Conservation (phyloP, 2,329 filamentous ascomycete species). For the Rhynchosporium graminicola region DNA sequence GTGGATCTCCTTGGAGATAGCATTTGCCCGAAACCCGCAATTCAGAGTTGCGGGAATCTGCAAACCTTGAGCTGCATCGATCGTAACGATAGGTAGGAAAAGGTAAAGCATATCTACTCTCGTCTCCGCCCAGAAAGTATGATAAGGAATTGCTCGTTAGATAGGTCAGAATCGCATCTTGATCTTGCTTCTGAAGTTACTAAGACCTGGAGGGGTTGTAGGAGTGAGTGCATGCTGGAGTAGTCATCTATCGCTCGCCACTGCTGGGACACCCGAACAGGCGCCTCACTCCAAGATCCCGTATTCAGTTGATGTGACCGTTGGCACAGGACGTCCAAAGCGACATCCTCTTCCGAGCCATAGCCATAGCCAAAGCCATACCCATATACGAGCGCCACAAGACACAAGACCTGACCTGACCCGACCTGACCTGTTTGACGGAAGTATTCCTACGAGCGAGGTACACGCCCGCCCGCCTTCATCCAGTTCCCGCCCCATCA, state of each 20-base stretch:
- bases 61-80: slow-evolving; percentile 13
- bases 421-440: neutral
- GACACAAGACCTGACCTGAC: too few species aligned
- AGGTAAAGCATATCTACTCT: neutral
- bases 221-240: neutral
- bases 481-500: slow-evolving; percentile 3
- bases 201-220: slow-evolving; percentile 1
- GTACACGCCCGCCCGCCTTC: neutral
- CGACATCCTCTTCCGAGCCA: slow-evolving; percentile 6
- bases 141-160: neutral
- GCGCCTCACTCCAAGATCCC: slow-evolving; percentile 22
- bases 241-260: slow-evolving; percentile 15
- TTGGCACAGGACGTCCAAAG: slow-evolving; percentile 2
- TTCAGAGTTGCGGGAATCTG: neutral
- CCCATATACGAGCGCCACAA: too few species aligned
- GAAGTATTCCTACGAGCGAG: neutral
- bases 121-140: neutral
- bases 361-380: neutral
- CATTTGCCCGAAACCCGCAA: neutral
- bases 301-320: slow-evolving; percentile 19
- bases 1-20: neutral
- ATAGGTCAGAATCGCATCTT: neutral
- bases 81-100: neutral
- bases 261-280: slow-evolving; percentile 21
- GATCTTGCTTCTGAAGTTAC: neutral